Conservation (phyloP, 2,329 filamentous ascomycete genomes). For the Fusarium napiforme region DNA sequence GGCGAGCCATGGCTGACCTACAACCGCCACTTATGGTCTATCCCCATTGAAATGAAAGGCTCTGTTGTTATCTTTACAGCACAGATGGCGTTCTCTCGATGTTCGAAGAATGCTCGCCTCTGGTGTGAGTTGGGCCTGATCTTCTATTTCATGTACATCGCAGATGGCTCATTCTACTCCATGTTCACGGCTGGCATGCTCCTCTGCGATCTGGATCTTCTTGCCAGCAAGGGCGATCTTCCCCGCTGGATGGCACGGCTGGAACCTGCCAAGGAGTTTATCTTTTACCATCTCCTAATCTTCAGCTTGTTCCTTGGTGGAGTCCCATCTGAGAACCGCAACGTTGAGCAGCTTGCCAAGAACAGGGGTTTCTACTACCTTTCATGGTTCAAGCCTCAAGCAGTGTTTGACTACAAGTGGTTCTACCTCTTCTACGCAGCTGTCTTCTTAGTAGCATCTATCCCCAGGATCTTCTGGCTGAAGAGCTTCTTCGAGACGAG, state of each 20-base stretch:
- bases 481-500: slow-evolving; percentile 67
- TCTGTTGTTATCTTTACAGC: slow-evolving; percentile 72
- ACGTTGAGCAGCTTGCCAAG: slow-evolving; percentile 61
- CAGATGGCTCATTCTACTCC: slow-evolving; percentile 71
- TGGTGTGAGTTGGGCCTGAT: slow-evolving; percentile 64
- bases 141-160: slow-evolving; percentile 74
- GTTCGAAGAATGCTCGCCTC: slow-evolving; percentile 64
- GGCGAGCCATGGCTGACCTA: slow-evolving; percentile 62
- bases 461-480: slow-evolving; percentile 68
- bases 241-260: slow-evolving; percentile 60
- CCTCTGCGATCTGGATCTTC: slow-evolving; percentile 69
- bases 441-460: slow-evolving; percentile 63
- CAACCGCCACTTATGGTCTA: slow-evolving; percentile 71
- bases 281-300: slow-evolving; percentile 64
- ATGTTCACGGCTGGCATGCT: slow-evolving; percentile 72
- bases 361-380: slow-evolving; percentile 71
- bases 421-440: slow-evolving; percentile 74
- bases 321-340: slow-evolving; percentile 63
- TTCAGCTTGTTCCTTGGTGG: slow-evolving; percentile 68
- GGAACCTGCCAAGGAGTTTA: slow-evolving; percentile 59
- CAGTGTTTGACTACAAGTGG: slow-evolving; percentile 74
- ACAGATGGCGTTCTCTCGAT: slow-evolving; percentile 66
- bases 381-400: slow-evolving; percentile 71
- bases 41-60: slow-evolving; percentile 71
- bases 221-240: slow-evolving; percentile 61